Conservation (phyloP, 2,329 filamentous ascomycete genomes). For the Fusarium tanahbumbuense region DNA sequence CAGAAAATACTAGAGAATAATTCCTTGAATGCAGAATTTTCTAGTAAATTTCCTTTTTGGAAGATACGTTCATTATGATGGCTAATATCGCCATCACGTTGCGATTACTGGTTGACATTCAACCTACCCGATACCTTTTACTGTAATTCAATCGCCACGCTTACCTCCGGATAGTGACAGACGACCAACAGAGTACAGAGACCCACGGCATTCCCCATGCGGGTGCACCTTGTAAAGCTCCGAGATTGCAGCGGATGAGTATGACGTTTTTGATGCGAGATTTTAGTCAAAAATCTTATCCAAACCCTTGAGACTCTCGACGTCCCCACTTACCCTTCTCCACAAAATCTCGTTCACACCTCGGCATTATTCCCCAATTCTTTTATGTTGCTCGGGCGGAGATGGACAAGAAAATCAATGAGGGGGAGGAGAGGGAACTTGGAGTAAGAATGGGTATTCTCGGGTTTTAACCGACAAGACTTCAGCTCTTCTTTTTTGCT, state of each 20-base stretch:
- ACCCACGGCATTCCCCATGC: slow-evolving; percentile 1
- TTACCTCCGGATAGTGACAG: background rate
- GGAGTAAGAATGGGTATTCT: slow-evolving; percentile 30
- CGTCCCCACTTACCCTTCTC: slow-evolving; percentile 15
- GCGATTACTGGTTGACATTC: background rate
- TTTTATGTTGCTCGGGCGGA: slow-evolving; percentile 11
- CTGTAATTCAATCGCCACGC: slow-evolving; percentile 3
- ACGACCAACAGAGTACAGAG: background rate
- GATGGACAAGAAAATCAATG: background rate
- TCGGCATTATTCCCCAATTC: slow-evolving; percentile 33
- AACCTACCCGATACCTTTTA: slow-evolving; percentile 12
- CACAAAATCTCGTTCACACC: slow-evolving; percentile 15
- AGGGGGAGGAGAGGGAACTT: slow-evolving; percentile 16
- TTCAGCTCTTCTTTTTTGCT: background rate
- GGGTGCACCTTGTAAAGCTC: background rate
- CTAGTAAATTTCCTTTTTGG: background rate
- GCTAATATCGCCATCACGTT: background rate
- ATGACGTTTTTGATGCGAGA: slow-evolving; percentile 26
- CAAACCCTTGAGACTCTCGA: background rate
- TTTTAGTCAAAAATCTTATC: slow-evolving; percentile 16
- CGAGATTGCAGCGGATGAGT: slow-evolving; percentile 1
- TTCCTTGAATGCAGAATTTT: background rate
- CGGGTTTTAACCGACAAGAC: slow-evolving; percentile 6
- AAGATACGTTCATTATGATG: background rate
- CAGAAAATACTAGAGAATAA: background rate